These are phyloP conservation scores for Biscogniauxia sp. DNA, from an alignment of 2,329 filamentous ascomycete genomes.

Conservation along the genomic window DNA sequence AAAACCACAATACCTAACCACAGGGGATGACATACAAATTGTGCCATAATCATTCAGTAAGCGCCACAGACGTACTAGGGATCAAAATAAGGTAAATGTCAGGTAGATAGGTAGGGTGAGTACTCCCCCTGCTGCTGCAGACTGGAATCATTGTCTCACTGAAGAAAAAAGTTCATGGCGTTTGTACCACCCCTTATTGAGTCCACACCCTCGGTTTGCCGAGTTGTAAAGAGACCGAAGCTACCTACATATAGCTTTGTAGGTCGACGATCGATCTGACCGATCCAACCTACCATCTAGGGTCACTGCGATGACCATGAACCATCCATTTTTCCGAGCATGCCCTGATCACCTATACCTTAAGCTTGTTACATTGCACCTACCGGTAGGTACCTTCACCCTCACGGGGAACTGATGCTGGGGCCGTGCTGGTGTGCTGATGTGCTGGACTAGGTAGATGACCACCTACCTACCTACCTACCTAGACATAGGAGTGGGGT, in stretches of 20 bases:
- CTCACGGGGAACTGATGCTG: no score
- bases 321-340: neutral
- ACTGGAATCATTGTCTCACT: neutral
- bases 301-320: neutral
- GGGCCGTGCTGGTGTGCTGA: no score
- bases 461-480: neutral
- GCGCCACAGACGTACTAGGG: slow-evolving; percentile 15
- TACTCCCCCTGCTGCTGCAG: slow-evolving; percentile 4
- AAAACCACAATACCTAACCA: neutral
- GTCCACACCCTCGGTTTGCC: slow-evolving; percentile 14
- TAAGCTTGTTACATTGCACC: neutral
- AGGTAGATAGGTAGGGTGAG: neutral
- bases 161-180: slow-evolving; percentile 1
- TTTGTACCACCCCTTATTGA: slow-evolving; percentile 14
- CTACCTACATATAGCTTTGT: neutral
- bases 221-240: slow-evolving; percentile 10
- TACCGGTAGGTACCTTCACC: neutral
- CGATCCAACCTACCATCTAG: neutral
- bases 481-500: neutral
- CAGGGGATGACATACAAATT: slow-evolving; percentile 16
- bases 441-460: no score
- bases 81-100: slow-evolving; percentile 15
- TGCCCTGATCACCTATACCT: neutral
- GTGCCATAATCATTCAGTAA: slow-evolving; percentile 17
- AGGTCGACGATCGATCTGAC: neutral